These are phyloP conservation scores for Bathelium albidoporum DNA, from an alignment of 495 filamentous ascomycete species.

Conservation along the genomic window DNA sequence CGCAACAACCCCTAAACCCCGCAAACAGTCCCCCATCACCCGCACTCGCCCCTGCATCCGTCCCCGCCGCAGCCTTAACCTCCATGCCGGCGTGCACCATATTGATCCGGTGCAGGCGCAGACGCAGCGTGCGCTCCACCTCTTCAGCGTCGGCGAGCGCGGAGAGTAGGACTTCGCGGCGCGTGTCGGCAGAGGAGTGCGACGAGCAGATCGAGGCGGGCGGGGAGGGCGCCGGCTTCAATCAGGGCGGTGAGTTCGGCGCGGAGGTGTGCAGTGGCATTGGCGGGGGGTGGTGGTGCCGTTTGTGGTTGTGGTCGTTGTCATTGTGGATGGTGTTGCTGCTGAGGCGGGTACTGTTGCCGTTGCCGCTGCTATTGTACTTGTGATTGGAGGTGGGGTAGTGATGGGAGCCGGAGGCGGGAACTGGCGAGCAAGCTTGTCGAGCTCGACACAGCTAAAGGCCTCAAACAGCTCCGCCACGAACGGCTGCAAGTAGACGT, in stretches of 20 bases:
- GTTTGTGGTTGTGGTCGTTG: neutral
- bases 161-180: constrained; percentile 54
- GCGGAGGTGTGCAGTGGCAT: constrained; percentile 52
- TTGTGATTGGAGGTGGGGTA: neutral
- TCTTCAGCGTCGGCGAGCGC: constrained; percentile 55
- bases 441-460: constrained; percentile 32
- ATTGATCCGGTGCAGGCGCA: constrained; percentile 65
- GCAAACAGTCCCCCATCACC: too few species aligned
- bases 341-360: too few species aligned
- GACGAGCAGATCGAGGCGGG: constrained; percentile 72
- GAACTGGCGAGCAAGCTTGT: constrained; percentile 31
- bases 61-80: constrained; percentile 12
- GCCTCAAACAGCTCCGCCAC: constrained; percentile 52
- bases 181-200: constrained; percentile 53
- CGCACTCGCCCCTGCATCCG: too few species aligned
- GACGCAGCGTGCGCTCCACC: constrained; percentile 62
- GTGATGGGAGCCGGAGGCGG: neutral
- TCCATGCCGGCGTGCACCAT: constrained; percentile 66
- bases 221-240: constrained; percentile 55
- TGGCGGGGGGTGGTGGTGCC: too few species aligned
- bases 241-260: constrained; percentile 73
- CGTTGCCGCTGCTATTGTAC: too few species aligned
- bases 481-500: constrained; percentile 74
- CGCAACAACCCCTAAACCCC: too few species aligned
- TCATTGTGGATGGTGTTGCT: too few species aligned